Base-by-base conservation (phyloP, 352 stramenopile genomes). In the Globisporangium perplexum region DNA sequence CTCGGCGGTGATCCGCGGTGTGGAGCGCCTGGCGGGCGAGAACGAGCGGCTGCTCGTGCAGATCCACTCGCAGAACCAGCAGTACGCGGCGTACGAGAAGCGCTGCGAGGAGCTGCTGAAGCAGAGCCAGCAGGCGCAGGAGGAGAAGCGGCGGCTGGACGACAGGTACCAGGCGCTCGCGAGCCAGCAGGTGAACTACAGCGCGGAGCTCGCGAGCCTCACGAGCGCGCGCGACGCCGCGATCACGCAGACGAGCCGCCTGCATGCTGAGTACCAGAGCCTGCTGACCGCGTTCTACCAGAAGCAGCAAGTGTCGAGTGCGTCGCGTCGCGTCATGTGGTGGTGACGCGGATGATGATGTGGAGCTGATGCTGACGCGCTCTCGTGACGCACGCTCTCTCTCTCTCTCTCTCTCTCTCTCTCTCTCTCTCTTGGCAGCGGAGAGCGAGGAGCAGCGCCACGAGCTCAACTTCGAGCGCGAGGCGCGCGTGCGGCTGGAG, bases 11-110 rank as follows among this genome's bases (percentile, higher is more conserved):
- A 65, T 92, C 55, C 77, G 77, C 51, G 82, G 82, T 31, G 78
- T 92, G 2, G 82, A 92, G 46, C 71, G 82, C 7, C 72, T 92
- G 31, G 82, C 77, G 15, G 55, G 54, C 8, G 82, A 92, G 45
- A 92, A 92, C 50, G 82, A 92, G 35, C 71, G 82, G 1, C 68
- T 92, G 24, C 61, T 90, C 35, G 66, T 74, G 0, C 82, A 92
- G 55, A 84, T 92, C 30, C 86, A 87, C 59, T 76, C 77, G n/a
- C 82, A 92, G 41, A 84, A 79, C 33, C 77, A 90, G 59, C 79
- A 88, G 47, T 85, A 88, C 52, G 60, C 63, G 17, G 68, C 74
- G 23, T 88, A 86, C 46, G 82, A 92, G 50, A 77, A 82, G 48
- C 76, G 79, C 4, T 87, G 72, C 38, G 81, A 91, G 26, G 77